Conservation (phyloP, 352 stramenopile species). For the Thraustochytrium striatum region DNA sequence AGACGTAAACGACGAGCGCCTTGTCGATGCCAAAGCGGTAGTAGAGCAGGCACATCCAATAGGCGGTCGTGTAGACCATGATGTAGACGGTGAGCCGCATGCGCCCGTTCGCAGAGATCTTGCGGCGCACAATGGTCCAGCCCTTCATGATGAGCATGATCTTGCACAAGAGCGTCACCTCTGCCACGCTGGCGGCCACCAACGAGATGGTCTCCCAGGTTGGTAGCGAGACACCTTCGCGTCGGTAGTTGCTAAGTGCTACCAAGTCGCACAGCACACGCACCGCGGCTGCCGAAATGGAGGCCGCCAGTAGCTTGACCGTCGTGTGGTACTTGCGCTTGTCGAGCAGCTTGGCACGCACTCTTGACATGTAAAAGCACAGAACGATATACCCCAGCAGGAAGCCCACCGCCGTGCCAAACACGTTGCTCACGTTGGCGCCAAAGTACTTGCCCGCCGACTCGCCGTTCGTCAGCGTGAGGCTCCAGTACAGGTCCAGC, state of each 20-base stretch:
- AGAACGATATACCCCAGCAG: neutral
- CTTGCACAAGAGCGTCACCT: constrained; percentile 50
- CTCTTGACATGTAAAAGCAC: neutral
- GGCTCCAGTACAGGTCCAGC: constrained; percentile 21
- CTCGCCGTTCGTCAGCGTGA: constrained; percentile 30
- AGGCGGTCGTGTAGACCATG: constrained; percentile 32
- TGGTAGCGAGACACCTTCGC: too few species aligned
- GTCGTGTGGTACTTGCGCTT: constrained; percentile 35
- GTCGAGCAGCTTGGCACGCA: neutral
- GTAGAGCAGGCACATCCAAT: constrained; percentile 21
- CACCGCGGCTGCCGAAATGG: neutral
- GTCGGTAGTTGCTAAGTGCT: neutral
- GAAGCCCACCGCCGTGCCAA: neutral
- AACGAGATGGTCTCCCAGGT: neutral
- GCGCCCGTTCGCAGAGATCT: constrained; percentile 52
- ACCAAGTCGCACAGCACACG: constrained; percentile 17
- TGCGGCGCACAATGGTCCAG: constrained; percentile 56
- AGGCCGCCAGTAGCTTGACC: neutral
- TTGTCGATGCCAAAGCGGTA: constrained; percentile 19
- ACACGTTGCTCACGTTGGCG: constrained; percentile 1
- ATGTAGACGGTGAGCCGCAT: constrained; percentile 51
- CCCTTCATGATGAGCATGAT: constrained; percentile 55
- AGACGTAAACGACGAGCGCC: constrained; percentile 21
- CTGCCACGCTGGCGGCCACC: neutral
- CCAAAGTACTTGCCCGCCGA: neutral